phyloP scores from a whole-genome alignment of 2,329 filamentous ascomycete genomes.

The Nectriaceae sp. region DNA sequence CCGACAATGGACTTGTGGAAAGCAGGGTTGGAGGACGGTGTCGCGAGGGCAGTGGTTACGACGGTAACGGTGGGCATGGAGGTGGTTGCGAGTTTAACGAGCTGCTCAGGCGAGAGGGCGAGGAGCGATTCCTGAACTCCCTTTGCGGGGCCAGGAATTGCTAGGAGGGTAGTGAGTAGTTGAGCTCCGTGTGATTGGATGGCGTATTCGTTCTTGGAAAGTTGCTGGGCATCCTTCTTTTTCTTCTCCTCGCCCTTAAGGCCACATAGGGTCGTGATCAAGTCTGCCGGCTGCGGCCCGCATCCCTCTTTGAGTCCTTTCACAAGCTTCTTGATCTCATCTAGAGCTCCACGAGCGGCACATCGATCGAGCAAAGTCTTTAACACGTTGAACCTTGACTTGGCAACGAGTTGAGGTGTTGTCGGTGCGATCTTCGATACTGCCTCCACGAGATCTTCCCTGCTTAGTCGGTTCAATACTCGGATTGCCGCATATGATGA shows the following conservation, averaged over 20 bases:
- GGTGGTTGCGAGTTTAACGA: constrained; percentile 64
- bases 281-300: constrained; percentile 46
- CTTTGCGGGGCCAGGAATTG: constrained; percentile 69
- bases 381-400: constrained; percentile 77
- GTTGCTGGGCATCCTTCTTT: constrained; percentile 38
- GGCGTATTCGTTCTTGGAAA: constrained; percentile 58
- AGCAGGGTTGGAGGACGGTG: constrained; percentile 48
- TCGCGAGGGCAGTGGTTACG: constrained; percentile 51
- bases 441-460: constrained; percentile 78
- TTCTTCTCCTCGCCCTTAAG: constrained; percentile 42
- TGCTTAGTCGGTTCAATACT: constrained; percentile 80
- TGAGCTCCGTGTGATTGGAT: constrained; percentile 73
- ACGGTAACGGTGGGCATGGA: constrained; percentile 52
- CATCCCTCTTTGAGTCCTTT: constrained; percentile 51
- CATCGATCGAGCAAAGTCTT: constrained; percentile 84
- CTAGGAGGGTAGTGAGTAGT: constrained; percentile 77
- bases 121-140: constrained; percentile 75
- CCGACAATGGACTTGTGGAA: constrained; percentile 59
- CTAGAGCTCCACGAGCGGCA: constrained; percentile 62
- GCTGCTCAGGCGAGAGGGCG: constrained; percentile 54
- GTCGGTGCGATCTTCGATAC: constrained; percentile 72
- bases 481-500: constrained; percentile 85
- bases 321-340: constrained; percentile 51
- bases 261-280: constrained; percentile 53
- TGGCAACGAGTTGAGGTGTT: constrained; percentile 70